Base-by-base conservation (phyloP, 495 filamentous ascomycete genomes). In the Hypoxylon fuscum region DNA sequence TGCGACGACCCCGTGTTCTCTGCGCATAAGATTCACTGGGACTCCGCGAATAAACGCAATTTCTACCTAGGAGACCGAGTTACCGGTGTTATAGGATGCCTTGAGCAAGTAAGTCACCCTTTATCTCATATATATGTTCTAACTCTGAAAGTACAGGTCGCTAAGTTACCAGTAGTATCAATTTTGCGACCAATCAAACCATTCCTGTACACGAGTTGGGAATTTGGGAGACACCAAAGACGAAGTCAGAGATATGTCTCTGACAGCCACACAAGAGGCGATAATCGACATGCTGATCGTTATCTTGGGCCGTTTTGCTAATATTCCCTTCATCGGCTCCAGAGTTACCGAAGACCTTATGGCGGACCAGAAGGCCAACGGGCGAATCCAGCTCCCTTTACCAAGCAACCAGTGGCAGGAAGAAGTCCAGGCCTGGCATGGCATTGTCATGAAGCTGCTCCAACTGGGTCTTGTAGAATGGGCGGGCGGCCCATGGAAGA, bases 381-480 rank as follows among this genome's bases (percentile, higher is more conserved):
- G 14, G 5, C 32, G 3, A 14, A 25, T 27, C 9, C 49, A 53
- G 29, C 34, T 53, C 15, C 32, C 49, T 3, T 20, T 53, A 7
- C 49, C 49, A 12, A 40, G 34, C 15, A 53, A 53, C 31, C 34
- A 53, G 34, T 53, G 49, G 49, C 34, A 53, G 49, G 18, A 22
- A 7, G 40, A 43, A 12, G 40, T 43, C 40, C 40, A 43, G 17
- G 20, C 17, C 5, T 43, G 40, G 40, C 40, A 43, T 12, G 40
- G 14, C 3, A 43, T 20, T 2, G 40, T 43, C 15, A 43, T 43
- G 40, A 23, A 11, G 15, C 18, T 43, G 5, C 40, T 43, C 5
- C 40, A 43, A 20, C 15, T 22, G 10, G 40, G 18, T 1, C 7
- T 43, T 11, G 17, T 43, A 5, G 17, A 20, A 11, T 23, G 40